Percentiles rank a stretch among this genome's conserved stretches.
These are phyloP conservation scores for Colletotrichum limetticola DNA, from an alignment of 2,329 filamentous ascomycete genomes.

Conservation along the genomic window DNA sequence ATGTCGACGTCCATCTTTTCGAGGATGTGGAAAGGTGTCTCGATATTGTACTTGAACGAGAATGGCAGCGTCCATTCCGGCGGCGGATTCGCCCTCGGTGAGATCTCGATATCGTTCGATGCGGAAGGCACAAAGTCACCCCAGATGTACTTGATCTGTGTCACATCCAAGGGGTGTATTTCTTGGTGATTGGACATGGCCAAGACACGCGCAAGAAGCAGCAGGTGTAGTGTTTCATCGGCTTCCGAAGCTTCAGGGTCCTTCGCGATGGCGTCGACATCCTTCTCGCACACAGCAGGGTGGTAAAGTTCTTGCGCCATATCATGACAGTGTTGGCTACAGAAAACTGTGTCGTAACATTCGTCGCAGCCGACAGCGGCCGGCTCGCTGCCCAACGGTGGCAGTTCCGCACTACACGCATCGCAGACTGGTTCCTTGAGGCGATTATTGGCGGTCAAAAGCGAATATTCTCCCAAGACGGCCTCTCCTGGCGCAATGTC, in stretches of 20 bases:
- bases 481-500: conserved; percentile 81
- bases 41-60: conserved; percentile 80
- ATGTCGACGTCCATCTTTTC: conserved; percentile 89
- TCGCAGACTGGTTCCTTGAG: conserved; percentile 90
- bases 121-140: conserved; percentile 70
- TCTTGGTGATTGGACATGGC: conserved; percentile 72
- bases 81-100: conserved; percentile 65
- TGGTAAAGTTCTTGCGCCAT: conserved; percentile 70
- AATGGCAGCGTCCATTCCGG: conserved; percentile 79
- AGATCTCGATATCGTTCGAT: conserved; percentile 64
- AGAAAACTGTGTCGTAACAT: conserved; percentile 75
- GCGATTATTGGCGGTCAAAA: conserved; percentile 89
- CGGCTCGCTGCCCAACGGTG: conserved; percentile 62
- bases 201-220: conserved; percentile 70
- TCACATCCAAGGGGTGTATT: conserved; percentile 71
- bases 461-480: conserved; percentile 83
- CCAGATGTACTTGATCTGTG: conserved; percentile 75
- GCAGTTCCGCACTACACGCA: conserved; percentile 82
- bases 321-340: conserved; percentile 67
- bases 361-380: conserved; percentile 66
- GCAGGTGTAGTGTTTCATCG: conserved; percentile 70
- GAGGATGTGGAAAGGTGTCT: conserved; percentile 79
- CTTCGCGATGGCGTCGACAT: conserved; percentile 73
- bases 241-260: conserved; percentile 69
- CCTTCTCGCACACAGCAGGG: conserved; percentile 73